phyloP scores from a whole-genome alignment of 768 basidiomycete species.

The Flagelloscypha sp. region DNA sequence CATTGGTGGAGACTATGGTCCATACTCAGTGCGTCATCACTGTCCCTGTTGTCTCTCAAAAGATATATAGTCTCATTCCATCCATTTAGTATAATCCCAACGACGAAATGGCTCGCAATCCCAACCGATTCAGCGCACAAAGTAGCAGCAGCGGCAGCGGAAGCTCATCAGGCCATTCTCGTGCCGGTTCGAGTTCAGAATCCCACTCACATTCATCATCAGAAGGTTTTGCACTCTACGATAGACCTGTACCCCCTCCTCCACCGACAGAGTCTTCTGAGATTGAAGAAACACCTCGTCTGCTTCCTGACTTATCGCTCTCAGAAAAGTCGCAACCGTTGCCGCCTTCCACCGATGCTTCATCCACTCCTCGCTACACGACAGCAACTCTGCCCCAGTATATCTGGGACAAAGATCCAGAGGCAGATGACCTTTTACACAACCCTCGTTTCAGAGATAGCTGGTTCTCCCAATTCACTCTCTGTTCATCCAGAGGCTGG shows the following conservation, averaged over 20 bases:
- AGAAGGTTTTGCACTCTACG: constrained; percentile 13
- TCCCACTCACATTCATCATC: constrained; percentile 7
- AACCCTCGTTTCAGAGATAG: constrained; percentile 49
- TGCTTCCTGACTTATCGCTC: too few species aligned
- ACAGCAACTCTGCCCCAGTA: constrained; percentile 37
- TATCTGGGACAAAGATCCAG: constrained; percentile 50
- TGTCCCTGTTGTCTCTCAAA: neutral
- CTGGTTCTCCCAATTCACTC: constrained; percentile 38
- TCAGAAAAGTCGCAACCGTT: too few species aligned
- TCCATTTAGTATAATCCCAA: constrained; percentile 33
- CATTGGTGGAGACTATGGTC: constrained; percentile 49
- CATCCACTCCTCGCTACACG: neutral
- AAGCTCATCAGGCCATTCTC: too few species aligned
- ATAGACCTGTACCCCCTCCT: too few species aligned
- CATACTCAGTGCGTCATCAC: constrained; percentile 40
- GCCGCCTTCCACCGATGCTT: constrained; percentile 6
- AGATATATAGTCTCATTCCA: constrained; percentile 1
- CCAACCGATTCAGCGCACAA: constrained; percentile 35
- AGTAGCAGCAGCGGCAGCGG: too few species aligned
- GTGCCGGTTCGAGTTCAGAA: too few species aligned
- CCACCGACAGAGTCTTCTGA: too few species aligned
- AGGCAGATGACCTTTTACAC: constrained; percentile 63
- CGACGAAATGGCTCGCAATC: constrained; percentile 19
- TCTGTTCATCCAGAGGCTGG: constrained; percentile 57
- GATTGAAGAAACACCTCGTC: too few species aligned